A percentile compares a stretch with the other conserved stretches of the same genome.
These are phyloP conservation scores for Danielia oregonensis DNA, from an alignment of 805 yeast genomes.

Conservation along the genomic window DNA sequence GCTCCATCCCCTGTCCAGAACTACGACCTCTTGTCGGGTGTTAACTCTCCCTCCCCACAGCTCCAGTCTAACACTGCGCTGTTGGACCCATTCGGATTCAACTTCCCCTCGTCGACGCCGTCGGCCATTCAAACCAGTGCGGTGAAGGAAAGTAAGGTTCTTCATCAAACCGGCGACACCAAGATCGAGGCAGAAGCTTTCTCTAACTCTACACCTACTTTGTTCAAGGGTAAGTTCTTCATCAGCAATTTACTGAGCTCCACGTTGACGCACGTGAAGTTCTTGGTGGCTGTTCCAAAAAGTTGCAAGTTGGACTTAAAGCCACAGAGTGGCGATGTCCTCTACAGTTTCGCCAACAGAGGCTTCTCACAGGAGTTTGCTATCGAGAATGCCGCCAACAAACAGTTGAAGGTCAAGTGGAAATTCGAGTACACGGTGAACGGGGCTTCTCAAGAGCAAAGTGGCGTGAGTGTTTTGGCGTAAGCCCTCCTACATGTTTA, in stretches of 20 bases:
- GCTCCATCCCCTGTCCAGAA: slow-evolving; percentile 3
- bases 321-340: slow-evolving; percentile 55
- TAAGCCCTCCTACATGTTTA: neutral
- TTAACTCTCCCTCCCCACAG: slow-evolving; percentile 41
- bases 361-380: slow-evolving; percentile 53
- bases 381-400: slow-evolving; percentile 30
- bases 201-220: slow-evolving; percentile 29
- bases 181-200: slow-evolving; percentile 45
- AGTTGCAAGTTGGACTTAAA: slow-evolving; percentile 52
- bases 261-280: slow-evolving; percentile 48
- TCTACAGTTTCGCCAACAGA: slow-evolving; percentile 46
- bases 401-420: slow-evolving; percentile 68
- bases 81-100: slow-evolving; percentile 40
- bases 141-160: slow-evolving; percentile 11
- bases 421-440: slow-evolving; percentile 54
- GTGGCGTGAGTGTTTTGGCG: slow-evolving; percentile 46
- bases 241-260: slow-evolving; percentile 49
- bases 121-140: slow-evolving; percentile 19
- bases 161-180: slow-evolving; percentile 44
- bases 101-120: slow-evolving; percentile 39
- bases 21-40: slow-evolving; percentile 32
- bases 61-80: slow-evolving; percentile 26
- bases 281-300: slow-evolving; percentile 71
- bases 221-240: slow-evolving; percentile 41
- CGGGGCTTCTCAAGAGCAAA: slow-evolving; percentile 48